A percentile compares a stretch with the other conserved stretches of the same genome.
Conservation (phyloP, 352 stramenopile genomes). For the Pythium folliculosum region DNA sequence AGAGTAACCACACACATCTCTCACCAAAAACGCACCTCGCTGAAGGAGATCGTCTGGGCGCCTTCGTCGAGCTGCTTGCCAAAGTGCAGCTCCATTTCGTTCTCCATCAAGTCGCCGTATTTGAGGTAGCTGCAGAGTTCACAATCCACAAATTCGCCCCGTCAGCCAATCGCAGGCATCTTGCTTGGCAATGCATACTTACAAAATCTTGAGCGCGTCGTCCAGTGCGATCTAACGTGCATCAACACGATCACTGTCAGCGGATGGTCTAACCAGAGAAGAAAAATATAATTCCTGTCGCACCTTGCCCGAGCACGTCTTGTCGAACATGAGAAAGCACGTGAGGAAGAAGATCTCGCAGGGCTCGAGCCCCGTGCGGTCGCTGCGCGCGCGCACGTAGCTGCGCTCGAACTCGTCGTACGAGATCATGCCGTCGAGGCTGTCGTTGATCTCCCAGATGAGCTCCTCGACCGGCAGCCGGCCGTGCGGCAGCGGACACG, state of each 20-base stretch:
- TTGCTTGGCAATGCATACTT: not conserved
- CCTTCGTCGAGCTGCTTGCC: conserved; percentile 62
- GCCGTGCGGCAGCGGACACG: conserved; percentile 37
- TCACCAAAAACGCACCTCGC: conserved; percentile 37
- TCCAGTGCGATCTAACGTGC: conserved; percentile 60
- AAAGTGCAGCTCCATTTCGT: conserved; percentile 80
- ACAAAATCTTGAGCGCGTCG: conserved; percentile 82
- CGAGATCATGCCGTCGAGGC: conserved; percentile 66
- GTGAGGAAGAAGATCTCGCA: conserved; percentile 81
- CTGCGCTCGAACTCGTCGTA: conserved; percentile 79
- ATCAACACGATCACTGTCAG: not conserved
- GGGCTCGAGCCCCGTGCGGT: conserved; percentile 68
- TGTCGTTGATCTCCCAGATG: conserved; percentile 83
- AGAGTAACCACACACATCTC: not conserved
- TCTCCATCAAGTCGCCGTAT: conserved; percentile 76
- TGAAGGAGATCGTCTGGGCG: conserved; percentile 62
- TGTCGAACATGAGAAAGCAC: conserved; percentile 87
- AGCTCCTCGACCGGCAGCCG: conserved; percentile 62
- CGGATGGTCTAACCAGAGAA: not conserved
- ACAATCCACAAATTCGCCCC: not conserved
- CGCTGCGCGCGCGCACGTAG: conserved; percentile 63
- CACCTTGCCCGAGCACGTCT: conserved; percentile 65
- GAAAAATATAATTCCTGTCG: too few relatives aligned
- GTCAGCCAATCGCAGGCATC: not conserved
- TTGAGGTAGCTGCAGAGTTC: conserved; percentile 56